phyloP scores from a whole-genome alignment of 495 filamentous ascomycete species.

The Lasiosphaeria hispida region DNA sequence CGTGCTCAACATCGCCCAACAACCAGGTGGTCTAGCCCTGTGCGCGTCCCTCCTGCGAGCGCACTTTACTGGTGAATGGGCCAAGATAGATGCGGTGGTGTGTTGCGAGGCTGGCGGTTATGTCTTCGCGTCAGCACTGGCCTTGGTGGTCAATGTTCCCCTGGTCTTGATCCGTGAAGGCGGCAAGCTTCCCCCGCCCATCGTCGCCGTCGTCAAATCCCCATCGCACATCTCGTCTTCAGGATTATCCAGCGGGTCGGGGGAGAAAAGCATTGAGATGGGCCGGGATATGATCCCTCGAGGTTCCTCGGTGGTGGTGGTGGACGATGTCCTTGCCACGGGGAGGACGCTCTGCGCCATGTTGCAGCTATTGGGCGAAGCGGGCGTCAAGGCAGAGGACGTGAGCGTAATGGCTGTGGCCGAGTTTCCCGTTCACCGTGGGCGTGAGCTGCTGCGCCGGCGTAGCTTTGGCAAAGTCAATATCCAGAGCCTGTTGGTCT shows the following conservation, averaged over 20 bases:
- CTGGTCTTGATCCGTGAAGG: conserved; percentile 57
- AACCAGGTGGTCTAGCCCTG: conserved; percentile 50
- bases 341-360: conserved; percentile 60
- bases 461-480: conserved; percentile 55
- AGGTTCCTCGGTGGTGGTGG: conserved; percentile 52
- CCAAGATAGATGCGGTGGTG: conserved; percentile 44
- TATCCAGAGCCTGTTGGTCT: conserved; percentile 60
- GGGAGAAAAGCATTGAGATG: conserved; percentile 53
- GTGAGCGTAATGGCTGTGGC: conserved; percentile 57
- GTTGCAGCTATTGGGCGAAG: conserved; percentile 50
- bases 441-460: conserved; percentile 50
- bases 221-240: conserved; percentile 58
- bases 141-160: conserved; percentile 43
- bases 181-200: conserved; percentile 60
- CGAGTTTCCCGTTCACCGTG: conserved; percentile 61
- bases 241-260: conserved; percentile 25
- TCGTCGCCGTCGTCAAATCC: conserved; percentile 48
- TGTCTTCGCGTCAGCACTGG: conserved; percentile 56
- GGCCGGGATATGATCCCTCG: conserved; percentile 42
- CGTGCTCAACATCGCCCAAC: conserved; percentile 57
- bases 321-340: conserved; percentile 65
- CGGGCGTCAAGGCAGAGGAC: conserved; percentile 42
- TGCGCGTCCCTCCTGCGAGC: conserved; percentile 53
- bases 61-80: conserved; percentile 52
- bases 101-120: conserved; percentile 60